A percentile compares a stretch with the other conserved stretches of the same genome.
phyloP scores from a whole-genome alignment of 2,329 filamentous ascomycete genomes.

The Trichoderma pleuroti region DNA sequence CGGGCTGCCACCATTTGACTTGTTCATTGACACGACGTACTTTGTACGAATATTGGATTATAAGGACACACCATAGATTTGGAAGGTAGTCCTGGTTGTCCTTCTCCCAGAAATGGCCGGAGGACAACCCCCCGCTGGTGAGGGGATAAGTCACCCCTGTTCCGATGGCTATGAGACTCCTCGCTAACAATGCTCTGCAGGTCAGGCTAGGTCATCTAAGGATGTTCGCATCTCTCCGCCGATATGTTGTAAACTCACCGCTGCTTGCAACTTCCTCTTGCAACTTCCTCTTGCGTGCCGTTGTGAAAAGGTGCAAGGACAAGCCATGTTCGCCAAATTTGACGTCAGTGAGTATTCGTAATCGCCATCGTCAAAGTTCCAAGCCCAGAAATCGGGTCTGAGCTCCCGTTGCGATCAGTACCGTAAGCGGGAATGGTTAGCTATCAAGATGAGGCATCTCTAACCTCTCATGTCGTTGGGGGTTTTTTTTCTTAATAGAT shows the following conservation, averaged over 20 bases:
- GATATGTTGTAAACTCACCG: background rate
- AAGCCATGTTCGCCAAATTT: background rate
- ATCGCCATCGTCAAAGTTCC: background rate
- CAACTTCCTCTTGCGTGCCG: background rate
- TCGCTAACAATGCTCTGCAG: conserved; percentile 30
- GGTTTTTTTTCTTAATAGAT: background rate
- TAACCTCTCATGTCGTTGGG: background rate
- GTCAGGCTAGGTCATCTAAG: conserved; percentile 1
- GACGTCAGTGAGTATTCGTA: background rate
- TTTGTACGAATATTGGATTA: conserved; percentile 20
- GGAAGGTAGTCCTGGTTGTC: conserved; percentile 47
- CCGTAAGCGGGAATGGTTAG: background rate
- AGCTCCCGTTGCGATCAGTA: background rate
- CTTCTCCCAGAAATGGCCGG: conserved; percentile 50
- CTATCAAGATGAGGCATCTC: background rate
- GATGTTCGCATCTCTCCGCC: background rate
- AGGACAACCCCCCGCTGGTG: conserved; percentile 43
- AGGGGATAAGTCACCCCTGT: conserved; percentile 49
- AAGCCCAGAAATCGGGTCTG: background rate
- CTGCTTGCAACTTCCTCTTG: background rate
- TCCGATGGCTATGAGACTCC: conserved; percentile 15
- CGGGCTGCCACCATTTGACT: conserved; percentile 15
- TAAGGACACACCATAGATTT: conserved; percentile 37
- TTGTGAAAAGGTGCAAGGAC: background rate
- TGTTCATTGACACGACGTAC: background rate